Evolutionary conservation across 1,284 basidiomycete genomes (phyloP).

Genomic region (Grifola frondosa): DNA sequence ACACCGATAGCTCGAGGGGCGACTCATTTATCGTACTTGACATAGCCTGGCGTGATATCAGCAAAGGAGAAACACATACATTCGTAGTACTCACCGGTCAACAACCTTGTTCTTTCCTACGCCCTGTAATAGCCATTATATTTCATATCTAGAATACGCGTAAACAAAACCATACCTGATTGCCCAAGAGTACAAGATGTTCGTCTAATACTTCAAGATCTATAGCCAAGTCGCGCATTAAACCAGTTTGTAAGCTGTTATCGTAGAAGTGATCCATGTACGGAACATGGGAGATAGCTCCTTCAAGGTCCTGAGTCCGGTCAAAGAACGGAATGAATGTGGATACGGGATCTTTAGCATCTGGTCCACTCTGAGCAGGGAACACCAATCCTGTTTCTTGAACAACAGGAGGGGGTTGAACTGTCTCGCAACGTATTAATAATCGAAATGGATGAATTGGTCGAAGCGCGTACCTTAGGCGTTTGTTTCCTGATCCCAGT

Average conservation of each 20-base stretch:
- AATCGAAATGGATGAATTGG: no score
- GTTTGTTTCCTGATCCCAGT: conserved; percentile 44
- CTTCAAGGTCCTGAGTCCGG: conserved; percentile 46
- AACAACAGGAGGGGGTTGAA: conserved; percentile 49
- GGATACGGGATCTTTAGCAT: conserved; percentile 27
- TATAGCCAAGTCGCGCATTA: conserved; percentile 63
- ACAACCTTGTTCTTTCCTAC: conserved; percentile 72
- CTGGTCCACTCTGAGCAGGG: conserved; percentile 38
- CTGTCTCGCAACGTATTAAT: no score
- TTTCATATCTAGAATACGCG: no score
- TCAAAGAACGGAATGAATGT: conserved; percentile 51
- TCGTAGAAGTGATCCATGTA: conserved; percentile 71
- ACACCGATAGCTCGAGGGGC: background rate
- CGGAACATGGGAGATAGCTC: conserved; percentile 55
- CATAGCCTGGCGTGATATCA: conserved; percentile 40
- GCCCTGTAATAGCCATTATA: conserved; percentile 46
- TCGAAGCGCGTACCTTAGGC: conserved; percentile 41
- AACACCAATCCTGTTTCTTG: conserved; percentile 43
- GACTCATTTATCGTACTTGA: conserved; percentile 49
- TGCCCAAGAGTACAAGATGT: conserved; percentile 64
- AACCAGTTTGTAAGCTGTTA: conserved; percentile 62
- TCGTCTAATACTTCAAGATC: conserved; percentile 60
- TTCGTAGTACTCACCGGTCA: conserved; percentile 53
- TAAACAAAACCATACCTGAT: conserved; percentile 51
- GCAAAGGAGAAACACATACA: no score